phyloP scores from a whole-genome alignment of 805 yeast species.

The Hanseniaspora lachancei region DNA sequence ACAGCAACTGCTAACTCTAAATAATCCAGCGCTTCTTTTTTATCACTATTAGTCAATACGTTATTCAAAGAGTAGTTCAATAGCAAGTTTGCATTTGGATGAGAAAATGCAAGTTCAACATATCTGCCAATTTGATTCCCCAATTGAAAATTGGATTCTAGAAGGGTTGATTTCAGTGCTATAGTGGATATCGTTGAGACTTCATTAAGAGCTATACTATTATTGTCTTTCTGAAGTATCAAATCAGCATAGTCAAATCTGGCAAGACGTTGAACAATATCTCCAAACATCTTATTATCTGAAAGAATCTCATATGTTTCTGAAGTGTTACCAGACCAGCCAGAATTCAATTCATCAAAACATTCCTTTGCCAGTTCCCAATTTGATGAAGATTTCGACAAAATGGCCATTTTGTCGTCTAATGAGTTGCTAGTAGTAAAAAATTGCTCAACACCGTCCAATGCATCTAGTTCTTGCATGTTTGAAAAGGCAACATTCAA shows the following conservation, averaged over 20 bases:
- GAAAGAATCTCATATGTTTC: slow-evolving; percentile 13
- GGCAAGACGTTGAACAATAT: neutral
- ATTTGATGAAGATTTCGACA: slow-evolving; percentile 62
- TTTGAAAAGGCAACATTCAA: slow-evolving; percentile 75
- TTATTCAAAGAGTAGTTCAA: slow-evolving; percentile 54
- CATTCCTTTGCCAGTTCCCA: slow-evolving; percentile 85
- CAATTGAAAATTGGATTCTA: slow-evolving; percentile 22
- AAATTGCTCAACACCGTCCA: slow-evolving; percentile 69
- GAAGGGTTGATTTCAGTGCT: neutral
- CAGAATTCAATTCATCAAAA: slow-evolving; percentile 40
- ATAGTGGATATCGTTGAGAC: neutral
- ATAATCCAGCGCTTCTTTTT: slow-evolving; percentile 45
- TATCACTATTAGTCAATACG: slow-evolving; percentile 38
- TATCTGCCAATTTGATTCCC: slow-evolving; percentile 18
- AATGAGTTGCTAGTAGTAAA: slow-evolving; percentile 51
- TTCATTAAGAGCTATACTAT: neutral
- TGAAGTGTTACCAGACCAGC: slow-evolving; percentile 27
- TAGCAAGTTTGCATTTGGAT: slow-evolving; percentile 41
- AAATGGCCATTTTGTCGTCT: slow-evolving; percentile 63
- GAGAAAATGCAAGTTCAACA: slow-evolving; percentile 18
- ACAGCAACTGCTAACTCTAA: slow-evolving; percentile 34
- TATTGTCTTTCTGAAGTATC: neutral
- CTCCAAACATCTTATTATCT: slow-evolving; percentile 4
- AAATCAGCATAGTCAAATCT: neutral
- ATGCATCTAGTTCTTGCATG: slow-evolving; percentile 77